These are phyloP conservation scores for Thelonectria discophora DNA, from an alignment of 2,329 filamentous ascomycete genomes.

Conservation along the genomic window DNA sequence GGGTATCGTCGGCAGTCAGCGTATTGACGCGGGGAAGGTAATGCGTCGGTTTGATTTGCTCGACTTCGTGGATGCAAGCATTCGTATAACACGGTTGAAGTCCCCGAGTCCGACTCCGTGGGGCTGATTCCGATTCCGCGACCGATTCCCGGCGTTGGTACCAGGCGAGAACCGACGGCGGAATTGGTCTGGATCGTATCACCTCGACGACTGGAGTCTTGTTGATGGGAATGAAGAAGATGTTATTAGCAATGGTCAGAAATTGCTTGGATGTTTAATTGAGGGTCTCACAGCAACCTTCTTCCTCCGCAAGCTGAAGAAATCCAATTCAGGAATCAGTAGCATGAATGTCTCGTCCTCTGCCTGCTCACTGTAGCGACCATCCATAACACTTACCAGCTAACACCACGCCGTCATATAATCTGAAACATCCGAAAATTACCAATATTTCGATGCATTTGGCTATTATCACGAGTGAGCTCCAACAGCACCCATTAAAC, in stretches of 20 bases:
- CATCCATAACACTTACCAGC: background rate
- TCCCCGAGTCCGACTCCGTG: conserved; percentile 1
- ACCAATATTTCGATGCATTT: conserved; percentile 21
- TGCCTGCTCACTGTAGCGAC: too few relatives aligned
- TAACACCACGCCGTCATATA: conserved; percentile 2
- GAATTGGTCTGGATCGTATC: background rate
- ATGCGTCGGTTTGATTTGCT: background rate
- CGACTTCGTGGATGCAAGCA: background rate
- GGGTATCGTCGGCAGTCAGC: background rate
- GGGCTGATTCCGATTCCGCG: background rate
- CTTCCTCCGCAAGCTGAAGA: too few relatives aligned
- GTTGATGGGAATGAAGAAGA: background rate
- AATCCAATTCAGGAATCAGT: too few relatives aligned
- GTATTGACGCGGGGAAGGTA: background rate
- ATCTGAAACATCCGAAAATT: conserved; percentile 16
- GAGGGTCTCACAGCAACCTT: too few relatives aligned
- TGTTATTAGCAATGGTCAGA: too few relatives aligned
- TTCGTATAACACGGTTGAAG: background rate
- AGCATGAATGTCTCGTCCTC: background rate
- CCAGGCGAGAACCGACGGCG: too few relatives aligned
- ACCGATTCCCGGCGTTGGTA: background rate
- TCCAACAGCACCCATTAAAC: background rate
- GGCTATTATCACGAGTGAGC: conserved; percentile 18
- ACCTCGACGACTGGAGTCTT: background rate
- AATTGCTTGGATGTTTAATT: too few relatives aligned